Evolutionary conservation across 768 basidiomycete species (phyloP), one percentile per base, ranked within the genome.

Genomic region (Podaxis sp.): DNA sequence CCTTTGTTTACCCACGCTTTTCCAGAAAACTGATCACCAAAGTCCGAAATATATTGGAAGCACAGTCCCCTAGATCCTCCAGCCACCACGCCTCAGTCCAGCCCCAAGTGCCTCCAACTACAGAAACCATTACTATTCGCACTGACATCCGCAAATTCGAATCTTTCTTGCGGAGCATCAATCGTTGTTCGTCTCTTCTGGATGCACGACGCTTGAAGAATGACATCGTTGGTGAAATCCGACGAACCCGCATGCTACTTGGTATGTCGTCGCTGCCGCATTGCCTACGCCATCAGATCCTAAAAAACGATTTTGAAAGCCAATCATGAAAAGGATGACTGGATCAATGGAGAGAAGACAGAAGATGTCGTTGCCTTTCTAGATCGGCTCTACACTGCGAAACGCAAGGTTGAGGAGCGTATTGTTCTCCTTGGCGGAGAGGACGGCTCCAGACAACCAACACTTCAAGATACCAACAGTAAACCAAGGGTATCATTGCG

Each of bases 131-230:
- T 68, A 95, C 93, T 2, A 87, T 91, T 62, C 85, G 87, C 33
- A 96, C 95, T 1, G 87, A 90, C 68, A 68, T 84, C 7, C 87
- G 88, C 51, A 90, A 95, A 61, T 98, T 98, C 67, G 96, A 98
- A 67, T 89, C 88, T 0, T 99, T 98, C 73, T 77, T 99, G 56
- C 84, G 87, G 36, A 93, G 94, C 61, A 95, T 99, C 70, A 84
- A 81, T 64, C 84, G 87, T 36, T 88, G 88, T 68, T 89, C 89
- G 11, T 95, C 90, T 3, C 78, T 98, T 5, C 74, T 95, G 36
- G 97, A 99, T 69, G 95, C 95, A 2, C 83, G 95, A 59, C 82
- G 96, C 24, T 75, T 99, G 41, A 91, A 96, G 76, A 96, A 93
- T 66, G 97, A 99, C 68, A 83, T 99, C 38, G 87, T 90, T 65